phyloP scores from a whole-genome alignment of 768 basidiomycete species.

The Termitomyces sp. region DNA sequence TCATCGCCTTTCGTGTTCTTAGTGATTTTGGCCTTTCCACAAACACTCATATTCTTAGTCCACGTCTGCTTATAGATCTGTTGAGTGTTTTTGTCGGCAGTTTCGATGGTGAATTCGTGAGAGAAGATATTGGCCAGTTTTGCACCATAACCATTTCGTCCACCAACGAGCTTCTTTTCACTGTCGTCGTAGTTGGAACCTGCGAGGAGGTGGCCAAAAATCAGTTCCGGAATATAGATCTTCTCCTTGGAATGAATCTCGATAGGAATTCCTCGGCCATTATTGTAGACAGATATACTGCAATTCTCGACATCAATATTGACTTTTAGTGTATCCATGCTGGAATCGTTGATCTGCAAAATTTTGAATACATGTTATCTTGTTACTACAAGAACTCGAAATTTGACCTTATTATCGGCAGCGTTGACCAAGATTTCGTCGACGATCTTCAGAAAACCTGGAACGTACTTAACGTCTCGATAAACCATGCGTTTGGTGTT shows the following conservation, averaged over 20 bases:
- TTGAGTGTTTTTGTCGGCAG: conserved; percentile 77
- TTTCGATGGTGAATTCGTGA: conserved; percentile 91
- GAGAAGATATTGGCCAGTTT: conserved; percentile 99
- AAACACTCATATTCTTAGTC: conserved; percentile 88
- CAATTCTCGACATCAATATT: conserved; percentile 79
- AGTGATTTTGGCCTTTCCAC: conserved; percentile 88
- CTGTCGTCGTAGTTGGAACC: conserved; percentile 98
- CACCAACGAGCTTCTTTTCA: conserved; percentile 97
- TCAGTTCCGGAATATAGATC: conserved; percentile 94
- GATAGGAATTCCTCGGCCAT: conserved; percentile 93
- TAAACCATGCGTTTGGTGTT: conserved; percentile 79
- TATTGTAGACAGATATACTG: conserved; percentile 91
- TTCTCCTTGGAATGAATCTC: conserved; percentile 92
- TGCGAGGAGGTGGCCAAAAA: conserved; percentile 92
- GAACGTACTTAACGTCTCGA: conserved; percentile 85
- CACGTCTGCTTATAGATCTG: conserved; percentile 97
- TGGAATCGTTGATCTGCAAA: conserved; percentile 79
- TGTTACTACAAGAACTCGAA: neutral
- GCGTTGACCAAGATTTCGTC: conserved; percentile 99
- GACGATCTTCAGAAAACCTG: conserved; percentile 98
- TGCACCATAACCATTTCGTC: conserved; percentile 97
- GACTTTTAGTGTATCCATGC: conserved; percentile 90
- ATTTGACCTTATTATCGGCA: conserved; percentile 92
- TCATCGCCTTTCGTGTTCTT: conserved; percentile 85
- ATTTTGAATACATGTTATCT: neutral